Conservation (phyloP, 192 early-diverging fungal species). For the Dissophora globulifera region DNA sequence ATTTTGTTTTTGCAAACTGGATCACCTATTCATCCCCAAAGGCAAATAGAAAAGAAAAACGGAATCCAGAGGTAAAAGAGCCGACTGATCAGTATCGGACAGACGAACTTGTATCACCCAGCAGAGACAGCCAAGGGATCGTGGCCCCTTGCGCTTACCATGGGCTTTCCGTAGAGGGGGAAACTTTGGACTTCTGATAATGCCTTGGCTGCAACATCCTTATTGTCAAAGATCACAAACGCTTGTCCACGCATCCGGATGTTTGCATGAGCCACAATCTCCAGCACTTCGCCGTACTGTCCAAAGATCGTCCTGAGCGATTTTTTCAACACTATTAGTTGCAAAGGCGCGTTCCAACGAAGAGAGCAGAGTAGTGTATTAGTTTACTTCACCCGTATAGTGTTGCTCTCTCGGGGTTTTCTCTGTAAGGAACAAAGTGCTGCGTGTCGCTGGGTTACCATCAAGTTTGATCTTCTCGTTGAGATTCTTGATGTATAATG, state of each 20-base stretch:
- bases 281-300: conserved; percentile 84
- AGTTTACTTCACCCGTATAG: no score
- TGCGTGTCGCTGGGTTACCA: conserved; percentile 41
- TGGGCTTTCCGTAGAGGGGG: conserved; percentile 83
- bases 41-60: not conserved
- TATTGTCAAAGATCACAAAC: conserved; percentile 84
- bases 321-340: conserved; percentile 77
- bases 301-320: conserved; percentile 83
- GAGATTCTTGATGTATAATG: conserved; percentile 86
- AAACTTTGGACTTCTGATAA: conserved; percentile 87
- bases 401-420: no score
- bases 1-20: conserved; percentile 66
- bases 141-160: no score
- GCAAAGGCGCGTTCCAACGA: no score
- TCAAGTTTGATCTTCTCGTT: conserved; percentile 79
- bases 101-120: no score
- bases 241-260: conserved; percentile 94
- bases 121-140: no score
- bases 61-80: not conserved
- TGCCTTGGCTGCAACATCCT: conserved; percentile 79
- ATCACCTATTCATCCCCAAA: conserved; percentile 46
- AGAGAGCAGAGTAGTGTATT: no score
- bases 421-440: no score
- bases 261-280: conserved; percentile 82
- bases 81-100: no score